Evolutionary conservation across 2,329 filamentous ascomycete genomes (phyloP).

Genomic region (Fusarium tanahbumbuense): DNA sequence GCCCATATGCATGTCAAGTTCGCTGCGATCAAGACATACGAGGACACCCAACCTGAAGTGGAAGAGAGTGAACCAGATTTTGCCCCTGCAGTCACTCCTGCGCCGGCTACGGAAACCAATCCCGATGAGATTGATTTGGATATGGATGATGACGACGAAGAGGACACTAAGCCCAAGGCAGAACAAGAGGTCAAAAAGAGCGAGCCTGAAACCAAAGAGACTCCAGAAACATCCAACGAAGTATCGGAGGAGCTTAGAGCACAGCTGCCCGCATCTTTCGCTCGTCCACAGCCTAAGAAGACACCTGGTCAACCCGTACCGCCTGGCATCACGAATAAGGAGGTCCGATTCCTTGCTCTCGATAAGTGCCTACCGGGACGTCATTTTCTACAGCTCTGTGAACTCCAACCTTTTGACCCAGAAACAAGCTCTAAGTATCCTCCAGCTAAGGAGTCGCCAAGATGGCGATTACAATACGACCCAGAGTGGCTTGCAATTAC

Average conservation of each 20-base stretch:
- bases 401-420: constrained; percentile 64
- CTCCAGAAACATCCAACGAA: constrained; percentile 39
- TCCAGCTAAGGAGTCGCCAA: constrained; percentile 47
- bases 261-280: constrained; percentile 82
- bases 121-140: constrained; percentile 79
- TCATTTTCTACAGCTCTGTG: constrained; percentile 83
- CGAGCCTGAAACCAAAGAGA: constrained; percentile 8
- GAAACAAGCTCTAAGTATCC: constrained; percentile 38
- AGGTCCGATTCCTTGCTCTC: constrained; percentile 86
- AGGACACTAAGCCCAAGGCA: not conserved
- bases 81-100: not conserved
- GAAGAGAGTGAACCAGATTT: constrained; percentile 25
- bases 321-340: constrained; percentile 77
- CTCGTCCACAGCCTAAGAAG: constrained; percentile 54
- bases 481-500: constrained; percentile 96
- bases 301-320: constrained; percentile 74
- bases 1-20: constrained; percentile 95
- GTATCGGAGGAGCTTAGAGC: constrained; percentile 75
- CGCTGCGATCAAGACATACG: constrained; percentile 72
- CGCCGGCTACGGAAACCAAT: constrained; percentile 57
- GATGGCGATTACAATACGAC: constrained; percentile 80
- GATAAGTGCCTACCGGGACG: constrained; percentile 88
- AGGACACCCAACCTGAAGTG: constrained; percentile 51
- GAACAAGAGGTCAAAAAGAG: constrained; percentile 3
- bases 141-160: constrained; percentile 63